These are phyloP conservation scores for Pseudocercospora eumusae DNA, from an alignment of 2,329 filamentous ascomycete species.

Conservation along the genomic window DNA sequence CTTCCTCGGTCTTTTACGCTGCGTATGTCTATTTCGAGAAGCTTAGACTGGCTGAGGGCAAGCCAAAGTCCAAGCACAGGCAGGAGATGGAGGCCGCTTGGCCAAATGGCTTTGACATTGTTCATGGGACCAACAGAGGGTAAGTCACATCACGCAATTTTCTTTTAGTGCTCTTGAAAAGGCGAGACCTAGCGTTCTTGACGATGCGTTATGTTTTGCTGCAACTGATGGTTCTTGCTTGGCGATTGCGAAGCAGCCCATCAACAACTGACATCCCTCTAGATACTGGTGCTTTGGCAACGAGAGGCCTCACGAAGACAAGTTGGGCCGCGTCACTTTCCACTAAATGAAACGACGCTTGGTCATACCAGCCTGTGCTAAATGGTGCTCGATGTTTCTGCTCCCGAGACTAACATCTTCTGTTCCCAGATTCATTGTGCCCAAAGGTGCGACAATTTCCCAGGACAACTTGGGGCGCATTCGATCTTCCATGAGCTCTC, in stretches of 20 bases:
- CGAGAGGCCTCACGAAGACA: neutral
- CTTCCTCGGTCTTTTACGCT: slow-evolving; percentile 45
- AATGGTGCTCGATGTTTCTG: neutral
- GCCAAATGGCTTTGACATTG: slow-evolving; percentile 27
- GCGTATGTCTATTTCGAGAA: slow-evolving; percentile 58
- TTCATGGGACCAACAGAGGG: slow-evolving; percentile 8
- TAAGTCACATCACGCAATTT: slow-evolving; percentile 4
- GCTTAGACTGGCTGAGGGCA: slow-evolving; percentile 54
- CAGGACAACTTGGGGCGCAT: no score
- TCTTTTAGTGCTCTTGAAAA: no score
- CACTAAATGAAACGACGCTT: neutral
- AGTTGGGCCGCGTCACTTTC: neutral
- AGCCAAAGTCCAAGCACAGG: slow-evolving; percentile 55
- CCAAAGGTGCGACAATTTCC: no score
- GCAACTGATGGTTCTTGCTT: no score
- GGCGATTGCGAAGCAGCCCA: neutral
- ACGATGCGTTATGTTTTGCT: neutral
- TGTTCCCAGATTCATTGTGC: no score
- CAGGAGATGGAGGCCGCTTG: slow-evolving; percentile 54
- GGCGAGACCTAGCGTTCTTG: no score
- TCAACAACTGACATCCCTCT: neutral
- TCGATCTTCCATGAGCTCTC: no score
- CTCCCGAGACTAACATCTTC: neutral
- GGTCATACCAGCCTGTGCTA: neutral
- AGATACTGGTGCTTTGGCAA: neutral